Evolutionary conservation across 805 yeast species (phyloP), one percentile per base, ranked within the genome.

Genomic region (Starmerella stellata): DNA sequence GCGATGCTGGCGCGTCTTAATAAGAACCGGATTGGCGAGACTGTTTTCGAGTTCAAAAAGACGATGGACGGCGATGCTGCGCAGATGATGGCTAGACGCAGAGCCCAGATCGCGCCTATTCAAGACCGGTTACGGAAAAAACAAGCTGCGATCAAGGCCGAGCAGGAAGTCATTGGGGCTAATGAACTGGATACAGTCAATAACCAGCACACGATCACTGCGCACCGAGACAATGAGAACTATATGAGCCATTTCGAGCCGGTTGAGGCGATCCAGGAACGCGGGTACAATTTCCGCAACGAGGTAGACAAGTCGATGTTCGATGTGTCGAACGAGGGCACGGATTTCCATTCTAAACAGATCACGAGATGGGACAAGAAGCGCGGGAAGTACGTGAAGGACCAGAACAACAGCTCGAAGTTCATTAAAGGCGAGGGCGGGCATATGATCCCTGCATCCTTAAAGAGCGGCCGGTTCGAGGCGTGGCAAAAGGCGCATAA

Each of bases 401-500:
- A 70, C 51, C 80, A 90, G 45, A 93, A 81, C 52, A 71, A 76
- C 60, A 50, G 49, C 15, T 44, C 46, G 23, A 85, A 81, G 61
- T 87, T 68, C 59, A 90, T 90, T 52, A 76, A 82, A 46, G 93
- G 96, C 44, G 99, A 90, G 57, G 76, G 81, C 57, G 99, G 99
- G 5, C 83, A 78, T 51, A 72, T 71, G 55, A 72, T 90, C 36
- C 95, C 96, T 5, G 96, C 98, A 1, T 69, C 90, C 13, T 82
- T 75, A 61, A 69, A 80, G 53, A 75, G 93, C 2, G 99, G 99
- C 34, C 74, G 81, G 47, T 90, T 73, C 53, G 96, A 85, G 39
- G 77, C 75, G 32, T 90, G 99, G 99, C 78, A 78, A 55, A 68
- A 74, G 46, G 72, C 74, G 29, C 70, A 82, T 56, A 65, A 66